These are phyloP conservation scores for Amaranthus hypochondriacus DNA, from an alignment of 148 eudicot genomes.

Conservation along the genomic window DNA sequence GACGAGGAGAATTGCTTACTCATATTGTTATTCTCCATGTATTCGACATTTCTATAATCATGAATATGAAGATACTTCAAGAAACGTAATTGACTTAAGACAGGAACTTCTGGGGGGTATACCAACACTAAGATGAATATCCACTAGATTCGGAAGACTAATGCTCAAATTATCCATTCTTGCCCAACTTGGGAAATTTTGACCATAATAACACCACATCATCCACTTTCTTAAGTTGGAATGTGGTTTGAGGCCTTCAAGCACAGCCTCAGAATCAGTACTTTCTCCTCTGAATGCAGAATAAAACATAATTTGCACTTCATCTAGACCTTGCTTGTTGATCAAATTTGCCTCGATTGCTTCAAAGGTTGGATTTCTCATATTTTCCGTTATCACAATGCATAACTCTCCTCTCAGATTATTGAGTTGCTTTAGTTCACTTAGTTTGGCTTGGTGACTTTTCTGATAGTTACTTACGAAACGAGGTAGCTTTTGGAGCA, in stretches of 20 bases:
- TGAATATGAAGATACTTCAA: background rate
- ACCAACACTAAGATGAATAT: background rate
- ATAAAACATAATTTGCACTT: background rate
- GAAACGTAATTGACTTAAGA: conserved; percentile 13
- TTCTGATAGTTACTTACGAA: background rate
- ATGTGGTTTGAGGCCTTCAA: conserved; percentile 25
- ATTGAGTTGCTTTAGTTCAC: conserved; percentile 9
- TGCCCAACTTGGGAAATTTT: no score
- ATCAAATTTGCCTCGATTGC: background rate
- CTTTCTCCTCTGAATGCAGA: background rate
- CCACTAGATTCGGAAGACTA: conserved; percentile 20
- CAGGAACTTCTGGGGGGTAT: conserved; percentile 1
- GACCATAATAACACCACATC: no score
- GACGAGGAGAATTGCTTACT: no score
- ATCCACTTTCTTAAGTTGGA: no score
- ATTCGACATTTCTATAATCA: background rate
- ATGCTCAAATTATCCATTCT: no score
- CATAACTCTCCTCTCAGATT: background rate
- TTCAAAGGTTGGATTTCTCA: background rate
- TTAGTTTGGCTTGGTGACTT: background rate
- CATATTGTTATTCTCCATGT: no score
- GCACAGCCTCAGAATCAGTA: background rate
- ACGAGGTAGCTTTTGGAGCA: background rate
- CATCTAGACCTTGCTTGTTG: background rate
- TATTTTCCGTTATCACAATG: background rate